Base-by-base conservation (phyloP, 2,329 filamentous ascomycete species). In the Phaeosphaeriaceae sp. region DNA sequence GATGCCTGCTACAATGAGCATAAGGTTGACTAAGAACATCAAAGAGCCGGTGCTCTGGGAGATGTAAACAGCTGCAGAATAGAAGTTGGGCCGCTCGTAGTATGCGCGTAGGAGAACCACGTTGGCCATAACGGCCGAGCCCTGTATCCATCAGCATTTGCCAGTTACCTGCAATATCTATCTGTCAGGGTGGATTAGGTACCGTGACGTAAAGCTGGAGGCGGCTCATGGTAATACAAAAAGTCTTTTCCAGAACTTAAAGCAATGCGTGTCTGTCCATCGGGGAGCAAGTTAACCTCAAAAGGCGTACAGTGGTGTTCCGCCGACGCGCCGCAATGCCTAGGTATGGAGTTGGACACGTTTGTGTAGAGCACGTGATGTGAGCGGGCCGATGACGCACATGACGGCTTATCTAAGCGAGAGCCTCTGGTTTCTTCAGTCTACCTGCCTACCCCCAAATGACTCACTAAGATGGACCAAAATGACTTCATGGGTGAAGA, bases 31-130 rank as follows among this genome's bases (percentile, higher is more conserved):
- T 64, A 99, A 81, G 56, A 96, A 92, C 84, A 97, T 89, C 44
- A 97, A 80, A 71, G 93, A 97, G 64, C 95, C 87, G 78, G 94
- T 97, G 75, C 92, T 97, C 76, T 97, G 93, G 33, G 92, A 90
- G 42, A 99, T 85, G 76, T 97, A 96, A 40, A 99, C 94, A 77
- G 92, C 94, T 60, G 94, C 92, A 46, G 93, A 95, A 78, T 99
- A 99, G 81, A 97, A 99, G 77, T 99, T 99, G 57, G 94, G 88
- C 58, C 94, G 86, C 77, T 97, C 90, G 70, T 94, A 89, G 76
- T 97, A 93, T 54, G 94, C 93, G 70, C 92, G 94, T 50, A 96
- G 77, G 52, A 97, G 82, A 51, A 96, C 92, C 64, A 86, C 85
- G 59, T 85, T 88, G 64, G 93, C 93, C 71, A 96, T 86, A 76